A percentile compares a stretch with the other conserved stretches of the same genome.
Evolutionary conservation across 2,329 filamentous ascomycete genomes (phyloP).

Genomic region (Neocucurbitaria cava): DNA sequence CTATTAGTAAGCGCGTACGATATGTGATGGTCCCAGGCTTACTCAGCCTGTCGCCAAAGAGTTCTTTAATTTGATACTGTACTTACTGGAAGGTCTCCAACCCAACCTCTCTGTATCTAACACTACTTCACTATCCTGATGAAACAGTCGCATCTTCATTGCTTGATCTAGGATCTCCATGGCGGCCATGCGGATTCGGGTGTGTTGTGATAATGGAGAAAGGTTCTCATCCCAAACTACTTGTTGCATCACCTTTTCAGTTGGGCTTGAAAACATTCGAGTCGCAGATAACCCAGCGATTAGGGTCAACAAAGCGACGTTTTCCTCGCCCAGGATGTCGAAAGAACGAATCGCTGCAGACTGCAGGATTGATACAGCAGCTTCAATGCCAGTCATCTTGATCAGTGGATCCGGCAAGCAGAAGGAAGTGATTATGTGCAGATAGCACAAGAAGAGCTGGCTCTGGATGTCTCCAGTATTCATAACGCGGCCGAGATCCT

Average conservation of each 20-base stretch:
- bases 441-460: slow-evolving; percentile 58
- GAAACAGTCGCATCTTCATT: slow-evolving; percentile 19
- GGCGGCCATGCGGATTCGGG: slow-evolving; percentile 29
- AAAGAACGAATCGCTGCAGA: slow-evolving; percentile 61
- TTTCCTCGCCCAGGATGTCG: slow-evolving; percentile 37
- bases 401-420: slow-evolving; percentile 61
- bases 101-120: background rate
- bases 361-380: slow-evolving; percentile 57
- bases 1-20: background rate
- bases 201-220: slow-evolving; percentile 43
- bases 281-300: slow-evolving; percentile 45
- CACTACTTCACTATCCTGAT: slow-evolving; percentile 4
- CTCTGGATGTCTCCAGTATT: slow-evolving; percentile 61
- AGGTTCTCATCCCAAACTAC: slow-evolving; percentile 53
- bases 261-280: slow-evolving; percentile 54
- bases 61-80: background rate
- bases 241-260: slow-evolving; percentile 53
- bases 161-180: slow-evolving; percentile 34
- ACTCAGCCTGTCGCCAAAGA: background rate
- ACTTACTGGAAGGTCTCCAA: background rate
- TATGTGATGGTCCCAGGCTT: background rate
- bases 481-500: slow-evolving; percentile 56
- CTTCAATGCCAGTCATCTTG: slow-evolving; percentile 61
- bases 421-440: slow-evolving; percentile 64
- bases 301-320: slow-evolving; percentile 24